A percentile compares a stretch with the other conserved stretches of the same genome.
phyloP scores from a whole-genome alignment of 1,139 yeast genomes.

The Pichia sp. region DNA sequence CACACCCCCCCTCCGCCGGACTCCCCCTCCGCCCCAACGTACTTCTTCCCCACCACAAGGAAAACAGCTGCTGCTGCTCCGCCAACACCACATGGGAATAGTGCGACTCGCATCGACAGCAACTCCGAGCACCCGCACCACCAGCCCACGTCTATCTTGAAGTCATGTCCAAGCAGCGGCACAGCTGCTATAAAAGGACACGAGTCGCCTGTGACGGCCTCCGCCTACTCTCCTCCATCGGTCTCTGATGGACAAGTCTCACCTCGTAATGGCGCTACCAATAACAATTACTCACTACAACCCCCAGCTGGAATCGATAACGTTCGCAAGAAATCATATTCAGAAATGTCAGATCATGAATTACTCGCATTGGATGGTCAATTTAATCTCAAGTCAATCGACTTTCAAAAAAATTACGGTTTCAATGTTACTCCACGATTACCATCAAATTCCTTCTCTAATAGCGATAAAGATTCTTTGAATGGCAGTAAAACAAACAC shows the following conservation, averaged over 20 bases:
- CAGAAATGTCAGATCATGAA: conserved; percentile 61
- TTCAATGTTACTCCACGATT: conserved; percentile 12
- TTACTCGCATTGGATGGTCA: conserved; percentile 55
- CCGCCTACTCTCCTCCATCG: too few relatives aligned
- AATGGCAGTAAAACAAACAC: background rate
- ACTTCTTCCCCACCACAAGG: conserved; percentile 1
- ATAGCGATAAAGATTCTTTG: conserved; percentile 15
- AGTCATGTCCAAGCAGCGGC: background rate
- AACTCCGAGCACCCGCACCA: conserved; percentile 1
- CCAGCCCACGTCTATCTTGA: background rate
- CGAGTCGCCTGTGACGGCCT: background rate
- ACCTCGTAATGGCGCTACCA: background rate
- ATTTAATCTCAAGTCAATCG: conserved; percentile 29
- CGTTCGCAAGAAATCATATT: conserved; percentile 45
- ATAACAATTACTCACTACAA: conserved; percentile 10
- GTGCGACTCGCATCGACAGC: too few relatives aligned
- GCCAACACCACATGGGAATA: too few relatives aligned
- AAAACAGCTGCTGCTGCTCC: background rate
- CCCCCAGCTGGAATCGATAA: conserved; percentile 7
- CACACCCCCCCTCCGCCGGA: background rate
- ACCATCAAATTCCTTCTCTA: conserved; percentile 16
- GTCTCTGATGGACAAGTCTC: background rate
- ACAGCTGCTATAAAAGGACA: background rate
- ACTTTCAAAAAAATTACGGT: conserved; percentile 20
- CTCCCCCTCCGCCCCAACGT: conserved; percentile 2